phyloP scores from a whole-genome alignment of 768 basidiomycete genomes.

The Lentinula edodes region DNA sequence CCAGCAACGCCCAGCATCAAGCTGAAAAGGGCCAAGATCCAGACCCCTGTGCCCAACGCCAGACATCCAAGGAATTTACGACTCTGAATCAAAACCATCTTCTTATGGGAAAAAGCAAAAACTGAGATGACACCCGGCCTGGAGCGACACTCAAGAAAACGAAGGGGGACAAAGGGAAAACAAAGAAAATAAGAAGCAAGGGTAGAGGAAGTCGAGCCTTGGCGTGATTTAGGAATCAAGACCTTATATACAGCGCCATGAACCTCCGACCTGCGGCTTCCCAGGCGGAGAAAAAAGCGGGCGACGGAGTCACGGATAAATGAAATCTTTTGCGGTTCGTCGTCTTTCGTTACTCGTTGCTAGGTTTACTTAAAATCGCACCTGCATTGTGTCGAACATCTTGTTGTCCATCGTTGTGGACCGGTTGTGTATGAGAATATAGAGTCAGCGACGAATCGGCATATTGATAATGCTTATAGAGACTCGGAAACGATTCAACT shows the following conservation, averaged over 20 bases:
- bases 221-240: background rate
- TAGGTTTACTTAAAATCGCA: background rate
- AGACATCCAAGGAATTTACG: constrained; percentile 15
- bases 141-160: constrained; percentile 4
- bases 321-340: background rate
- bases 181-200: background rate
- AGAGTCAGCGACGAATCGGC: background rate
- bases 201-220: background rate
- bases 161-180: background rate
- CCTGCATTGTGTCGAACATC: no score
- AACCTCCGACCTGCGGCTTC: background rate
- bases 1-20: constrained; percentile 13
- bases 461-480: background rate
- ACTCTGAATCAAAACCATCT: constrained; percentile 18
- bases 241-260: background rate
- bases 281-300: background rate
- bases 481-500: no score
- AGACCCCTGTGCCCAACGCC: constrained; percentile 13
- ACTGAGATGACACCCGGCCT: constrained; percentile 1
- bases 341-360: background rate
- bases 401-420: no score
- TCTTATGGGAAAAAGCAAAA: background rate
- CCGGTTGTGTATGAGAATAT: background rate
- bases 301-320: background rate
- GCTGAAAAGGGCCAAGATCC: constrained; percentile 14